A percentile compares a stretch with the other conserved stretches of the same genome.
These are phyloP conservation scores for Ceriops decandra DNA, from an alignment of 345 rosid species.

Conservation along the genomic window DNA sequence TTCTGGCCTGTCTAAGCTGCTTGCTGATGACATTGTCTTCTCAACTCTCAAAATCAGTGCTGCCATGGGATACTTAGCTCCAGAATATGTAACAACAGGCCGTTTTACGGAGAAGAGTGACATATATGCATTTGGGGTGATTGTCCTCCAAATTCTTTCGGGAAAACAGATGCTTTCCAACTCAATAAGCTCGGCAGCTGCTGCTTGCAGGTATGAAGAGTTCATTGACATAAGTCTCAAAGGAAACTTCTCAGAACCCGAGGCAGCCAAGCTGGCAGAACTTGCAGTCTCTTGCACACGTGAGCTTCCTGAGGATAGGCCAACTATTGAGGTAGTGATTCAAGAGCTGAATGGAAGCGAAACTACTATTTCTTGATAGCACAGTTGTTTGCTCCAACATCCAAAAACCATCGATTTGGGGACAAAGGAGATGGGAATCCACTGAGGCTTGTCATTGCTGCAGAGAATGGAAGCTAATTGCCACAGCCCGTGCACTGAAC, in stretches of 20 bases:
- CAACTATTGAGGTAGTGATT: conserved; percentile 51
- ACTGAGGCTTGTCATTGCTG: no score
- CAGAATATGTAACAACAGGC: conserved; percentile 89
- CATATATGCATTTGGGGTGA: conserved; percentile 84
- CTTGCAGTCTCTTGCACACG: conserved; percentile 60
- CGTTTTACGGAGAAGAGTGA: conserved; percentile 82
- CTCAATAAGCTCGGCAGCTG: conserved; percentile 62
- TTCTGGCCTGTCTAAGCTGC: conserved; percentile 70
- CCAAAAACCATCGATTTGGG: no score
- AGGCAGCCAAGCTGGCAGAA: conserved; percentile 54
- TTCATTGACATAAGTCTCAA: conserved; percentile 55
- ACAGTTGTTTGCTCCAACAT: no score
- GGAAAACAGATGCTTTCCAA: conserved; percentile 58
- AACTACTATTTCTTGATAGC: conserved; percentile 6
- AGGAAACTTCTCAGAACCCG: conserved; percentile 23
- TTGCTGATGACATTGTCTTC: conserved; percentile 81
- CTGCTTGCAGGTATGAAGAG: conserved; percentile 44
- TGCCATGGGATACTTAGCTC: conserved; percentile 94
- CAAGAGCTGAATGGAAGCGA: conserved; percentile 36
- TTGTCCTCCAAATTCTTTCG: conserved; percentile 75
- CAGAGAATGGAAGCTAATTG: no score
- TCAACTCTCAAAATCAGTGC: conserved; percentile 86
- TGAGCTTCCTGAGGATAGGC: conserved; percentile 67
- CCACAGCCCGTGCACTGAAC: no score
- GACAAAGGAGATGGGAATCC: no score